Evolutionary conservation across 208 protist species (phyloP), one percentile per base, ranked within the genome.

Genomic region (Trypanosoma scelopori): DNA sequence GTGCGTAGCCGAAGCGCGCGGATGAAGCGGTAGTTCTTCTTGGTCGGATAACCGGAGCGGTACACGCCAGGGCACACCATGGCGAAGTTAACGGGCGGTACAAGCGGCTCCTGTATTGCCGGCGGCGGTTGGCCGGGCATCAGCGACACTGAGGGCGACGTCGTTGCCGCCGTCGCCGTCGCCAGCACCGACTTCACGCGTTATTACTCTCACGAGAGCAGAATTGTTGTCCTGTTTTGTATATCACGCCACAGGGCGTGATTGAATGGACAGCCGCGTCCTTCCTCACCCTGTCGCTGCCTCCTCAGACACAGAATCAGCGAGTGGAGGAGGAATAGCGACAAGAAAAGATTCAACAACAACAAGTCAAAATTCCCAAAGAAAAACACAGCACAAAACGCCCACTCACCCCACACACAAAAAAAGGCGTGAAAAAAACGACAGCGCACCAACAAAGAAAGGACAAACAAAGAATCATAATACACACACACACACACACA

Each of bases 11-110:
- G 81, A 22, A 99, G 66, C 22, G 92, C 95, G 39, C 97, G 89
- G 0, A 99, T 78, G 63, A 99, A 99, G 20, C 84, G 83, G 64
- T 97, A 98, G 78, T 98, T 99, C 65, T 98, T 98, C 67, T 93
- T 92, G 32, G 96, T 98, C 16, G 98, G 97, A 71, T 98, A 98
- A 20, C 96, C 97, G 45, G 85, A 89, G 25, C 98, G 82, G 76
- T 99, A 99, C 0, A 99, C 93, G 32, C 97, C 97, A 13, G 89
- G 91, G 53, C 89, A 92, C 2, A 98, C 95, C 95, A 99, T 98
- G 9, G 95, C 84, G 74, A 98, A 98, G 78, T 99, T 99, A 49
- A 95, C 86, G 32, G 84, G 66, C 5, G 89, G 89, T 35, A 95
- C 86, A 22, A 95, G 76, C n/a, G 71, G 74, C 73, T 94, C 83